These are phyloP conservation scores for Cladosporium sp. DNA, from an alignment of 2,329 filamentous ascomycete species.

Conservation along the genomic window DNA sequence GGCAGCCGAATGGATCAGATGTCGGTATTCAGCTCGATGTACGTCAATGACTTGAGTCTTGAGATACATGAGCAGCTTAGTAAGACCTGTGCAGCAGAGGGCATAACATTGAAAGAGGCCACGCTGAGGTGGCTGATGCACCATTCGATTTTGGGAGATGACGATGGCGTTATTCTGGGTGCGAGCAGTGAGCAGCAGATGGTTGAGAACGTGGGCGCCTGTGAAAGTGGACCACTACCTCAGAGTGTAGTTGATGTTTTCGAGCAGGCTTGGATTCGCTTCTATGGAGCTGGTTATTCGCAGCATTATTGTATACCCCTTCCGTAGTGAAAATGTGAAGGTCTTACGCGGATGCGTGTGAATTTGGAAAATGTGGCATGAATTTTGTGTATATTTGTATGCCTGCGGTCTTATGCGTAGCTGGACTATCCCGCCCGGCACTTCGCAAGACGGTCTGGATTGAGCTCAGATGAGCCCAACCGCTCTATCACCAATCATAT, in stretches of 20 bases:
- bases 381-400: too few species aligned
- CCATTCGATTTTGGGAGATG: slow-evolving; percentile 37
- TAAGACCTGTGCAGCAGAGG: slow-evolving; percentile 33
- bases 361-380: neutral
- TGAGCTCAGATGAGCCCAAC: neutral
- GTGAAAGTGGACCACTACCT: slow-evolving; percentile 25
- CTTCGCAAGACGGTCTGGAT: too few species aligned
- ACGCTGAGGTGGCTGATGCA: slow-evolving; percentile 45
- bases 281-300: slow-evolving; percentile 1
- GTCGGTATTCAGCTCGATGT: slow-evolving; percentile 35
- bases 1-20: slow-evolving; percentile 27
- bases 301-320: slow-evolving; percentile 7
- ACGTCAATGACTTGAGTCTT: slow-evolving; percentile 42
- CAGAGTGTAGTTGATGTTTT: slow-evolving; percentile 20
- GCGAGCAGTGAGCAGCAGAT: slow-evolving; percentile 31
- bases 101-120: slow-evolving; percentile 39
- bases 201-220: slow-evolving; percentile 27
- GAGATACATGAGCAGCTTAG: slow-evolving; percentile 39
- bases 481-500: neutral
- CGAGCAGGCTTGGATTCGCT: slow-evolving; percentile 19
- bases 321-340: neutral
- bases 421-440: too few species aligned
- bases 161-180: slow-evolving; percentile 39
- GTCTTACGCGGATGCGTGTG: neutral
- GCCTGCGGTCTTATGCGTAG: too few species aligned